Evolutionary conservation across 176 grass and related monocot genomes (phyloP).

Genomic region (Phragmites australis): DNA sequence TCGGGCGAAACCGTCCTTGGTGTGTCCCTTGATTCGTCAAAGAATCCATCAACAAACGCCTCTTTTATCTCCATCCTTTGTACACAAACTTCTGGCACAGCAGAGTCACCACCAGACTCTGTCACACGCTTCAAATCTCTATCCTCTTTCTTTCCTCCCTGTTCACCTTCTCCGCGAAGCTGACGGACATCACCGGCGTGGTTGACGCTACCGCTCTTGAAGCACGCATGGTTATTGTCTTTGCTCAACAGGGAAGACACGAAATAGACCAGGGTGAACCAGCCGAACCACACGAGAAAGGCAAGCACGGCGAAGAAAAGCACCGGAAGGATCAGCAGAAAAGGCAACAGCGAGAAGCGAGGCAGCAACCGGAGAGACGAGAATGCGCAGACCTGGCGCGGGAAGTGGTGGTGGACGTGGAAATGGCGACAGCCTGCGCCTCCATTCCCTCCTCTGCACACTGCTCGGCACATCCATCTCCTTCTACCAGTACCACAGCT

Average conservation of each 20-base stretch:
- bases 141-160: background rate
- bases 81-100: background rate
- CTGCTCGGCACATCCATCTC: background rate
- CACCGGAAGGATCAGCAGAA: slow-evolving; percentile 22
- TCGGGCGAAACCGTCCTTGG: background rate
- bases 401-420: slow-evolving; percentile 46
- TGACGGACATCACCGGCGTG: background rate
- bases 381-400: background rate
- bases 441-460: background rate
- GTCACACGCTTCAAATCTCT: background rate
- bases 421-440: slow-evolving; percentile 26
- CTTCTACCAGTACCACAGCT: background rate
- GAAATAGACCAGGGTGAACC: slow-evolving; percentile 44
- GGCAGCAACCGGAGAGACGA: slow-evolving; percentile 3
- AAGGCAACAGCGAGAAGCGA: slow-evolving; percentile 2
- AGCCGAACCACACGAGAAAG: slow-evolving; percentile 36
- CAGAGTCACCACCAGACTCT: background rate
- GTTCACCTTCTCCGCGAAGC: background rate
- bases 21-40: background rate
- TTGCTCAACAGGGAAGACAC: background rate
- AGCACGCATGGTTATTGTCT: background rate
- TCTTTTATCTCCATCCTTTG: slow-evolving; percentile 9
- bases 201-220: background rate
- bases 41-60: slow-evolving; percentile 12
- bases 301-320: slow-evolving; percentile 31